Base-by-base conservation (phyloP, 2,329 filamentous ascomycete genomes). In the Fragosphaeria purpurea region DNA sequence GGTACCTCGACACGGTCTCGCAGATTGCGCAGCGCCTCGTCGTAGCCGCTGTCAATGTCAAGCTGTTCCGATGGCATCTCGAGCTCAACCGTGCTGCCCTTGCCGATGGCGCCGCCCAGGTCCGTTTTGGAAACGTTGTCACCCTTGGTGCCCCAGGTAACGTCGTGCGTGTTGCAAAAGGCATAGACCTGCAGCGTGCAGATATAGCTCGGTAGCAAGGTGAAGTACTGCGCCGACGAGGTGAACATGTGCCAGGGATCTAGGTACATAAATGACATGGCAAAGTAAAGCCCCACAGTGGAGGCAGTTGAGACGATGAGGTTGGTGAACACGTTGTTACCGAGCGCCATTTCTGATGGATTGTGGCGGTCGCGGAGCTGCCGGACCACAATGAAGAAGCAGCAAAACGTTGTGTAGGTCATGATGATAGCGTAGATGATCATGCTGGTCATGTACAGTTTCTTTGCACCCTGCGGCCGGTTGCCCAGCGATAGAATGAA, bases 171-270 rank as follows among this genome's bases (percentile, higher is more conserved):
- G 70, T 96, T 96, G 71, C 90, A 97, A 69, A 98, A 98, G 42
- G 93, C 93, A 69, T 98, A 98, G 22, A 97, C 89, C 67, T 98
- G 93, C 3, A 98, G 77, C 0, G 88, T 97, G 72, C 93, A 97
- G 68, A 98, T 95, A 72, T 97, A 98, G 40, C 77, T 84, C 0
- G 93, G 93, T 38, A 98, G 75, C 32, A 98, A 81, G 44, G 90
- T 77, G 65, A 98, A 96, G 73, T 98, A 98, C 65, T 96, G 90
- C 0, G 76, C 80, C 0, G 87, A 83, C 0, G 85, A 91, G 10
- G 93, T 98, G 70, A 98, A 86, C 86, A 98, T 93, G 73, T 98
- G 93, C 93, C 93, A 98, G 0, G 93, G 93, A 60, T 98, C 94
- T 44, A 98, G 80, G 69, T 98, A 98, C 54, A 98, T 70, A 70